A percentile compares a stretch with the other conserved stretches of the same genome.
Conservation (phyloP, 345 rosid species). For the Aurinia saxatilis region DNA sequence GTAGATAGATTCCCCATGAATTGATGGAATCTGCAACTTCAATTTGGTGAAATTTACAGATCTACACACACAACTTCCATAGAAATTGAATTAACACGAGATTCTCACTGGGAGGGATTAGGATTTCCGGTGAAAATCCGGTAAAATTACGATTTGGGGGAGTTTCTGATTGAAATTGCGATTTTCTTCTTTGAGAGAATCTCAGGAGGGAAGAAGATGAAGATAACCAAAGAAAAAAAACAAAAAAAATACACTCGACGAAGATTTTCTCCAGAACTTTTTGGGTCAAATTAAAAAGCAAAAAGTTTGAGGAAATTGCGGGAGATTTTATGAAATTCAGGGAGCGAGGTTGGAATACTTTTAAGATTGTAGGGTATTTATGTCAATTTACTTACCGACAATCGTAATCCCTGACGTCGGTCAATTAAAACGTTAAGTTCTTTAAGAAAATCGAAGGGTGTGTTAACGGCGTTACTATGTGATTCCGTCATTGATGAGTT, state of each 20-base stretch:
- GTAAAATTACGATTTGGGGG: background rate
- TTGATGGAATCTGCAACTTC: background rate
- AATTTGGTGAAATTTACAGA: slow-evolving; percentile 4
- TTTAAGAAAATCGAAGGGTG: background rate
- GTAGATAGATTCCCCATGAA: slow-evolving; percentile 6
- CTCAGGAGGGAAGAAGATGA: slow-evolving; percentile 13
- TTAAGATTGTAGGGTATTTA: slow-evolving; percentile 8
- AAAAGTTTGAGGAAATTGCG: background rate
- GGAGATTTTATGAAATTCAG: background rate
- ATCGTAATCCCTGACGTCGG: slow-evolving; percentile 20
- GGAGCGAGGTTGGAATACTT: background rate
- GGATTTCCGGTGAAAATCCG: background rate
- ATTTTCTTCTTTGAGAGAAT: background rate
- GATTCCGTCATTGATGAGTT: background rate
- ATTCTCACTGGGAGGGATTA: background rate
- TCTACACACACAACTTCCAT: background rate
- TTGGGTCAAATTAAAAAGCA: background rate
- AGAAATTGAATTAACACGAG: background rate
- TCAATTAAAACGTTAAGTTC: background rate
- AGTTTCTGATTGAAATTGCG: background rate
- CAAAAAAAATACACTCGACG: no score
- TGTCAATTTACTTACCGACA: slow-evolving; percentile 15
- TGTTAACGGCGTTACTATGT: slow-evolving; percentile 17
- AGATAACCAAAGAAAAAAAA: background rate
- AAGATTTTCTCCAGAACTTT: slow-evolving; percentile 2